Conservation (phyloP, 139 green algal genomes). For the Nannochloris sp. region DNA sequence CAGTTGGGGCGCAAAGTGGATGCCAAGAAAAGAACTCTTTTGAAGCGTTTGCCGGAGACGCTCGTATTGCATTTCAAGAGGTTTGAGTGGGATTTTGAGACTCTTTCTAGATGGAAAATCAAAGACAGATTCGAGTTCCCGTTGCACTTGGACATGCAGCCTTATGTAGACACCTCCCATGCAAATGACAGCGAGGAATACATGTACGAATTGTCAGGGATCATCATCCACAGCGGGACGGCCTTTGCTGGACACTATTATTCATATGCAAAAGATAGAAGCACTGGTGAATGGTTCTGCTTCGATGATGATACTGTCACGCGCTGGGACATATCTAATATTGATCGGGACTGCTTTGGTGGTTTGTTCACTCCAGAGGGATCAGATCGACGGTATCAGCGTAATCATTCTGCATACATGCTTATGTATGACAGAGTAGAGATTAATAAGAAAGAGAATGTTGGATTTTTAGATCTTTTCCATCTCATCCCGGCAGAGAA, state of each 20-base stretch:
- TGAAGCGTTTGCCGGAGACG: constrained; percentile 61
- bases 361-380: constrained; percentile 26
- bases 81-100: constrained; percentile 80
- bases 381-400: constrained; percentile 47
- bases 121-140: constrained; percentile 83
- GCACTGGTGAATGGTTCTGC: constrained; percentile 49
- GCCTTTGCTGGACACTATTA: constrained; percentile 95
- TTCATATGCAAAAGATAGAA: constrained; percentile 65
- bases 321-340: constrained; percentile 50
- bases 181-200: constrained; percentile 3
- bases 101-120: constrained; percentile 64
- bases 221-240: constrained; percentile 87
- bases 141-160: constrained; percentile 67
- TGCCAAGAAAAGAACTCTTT: constrained; percentile 63
- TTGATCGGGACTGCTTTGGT: constrained; percentile 85
- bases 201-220: constrained; percentile 72
- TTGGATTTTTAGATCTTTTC: background rate
- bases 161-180: constrained; percentile 42
- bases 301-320: constrained; percentile 83
- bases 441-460: too few species aligned
- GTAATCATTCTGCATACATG: constrained; percentile 88
- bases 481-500: background rate
- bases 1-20: constrained; percentile 62
- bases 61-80: constrained; percentile 78
- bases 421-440: constrained; percentile 80